phyloP scores from a whole-genome alignment of 192 early-diverging fungal genomes.

The Rhizoclosmatium sp. region DNA sequence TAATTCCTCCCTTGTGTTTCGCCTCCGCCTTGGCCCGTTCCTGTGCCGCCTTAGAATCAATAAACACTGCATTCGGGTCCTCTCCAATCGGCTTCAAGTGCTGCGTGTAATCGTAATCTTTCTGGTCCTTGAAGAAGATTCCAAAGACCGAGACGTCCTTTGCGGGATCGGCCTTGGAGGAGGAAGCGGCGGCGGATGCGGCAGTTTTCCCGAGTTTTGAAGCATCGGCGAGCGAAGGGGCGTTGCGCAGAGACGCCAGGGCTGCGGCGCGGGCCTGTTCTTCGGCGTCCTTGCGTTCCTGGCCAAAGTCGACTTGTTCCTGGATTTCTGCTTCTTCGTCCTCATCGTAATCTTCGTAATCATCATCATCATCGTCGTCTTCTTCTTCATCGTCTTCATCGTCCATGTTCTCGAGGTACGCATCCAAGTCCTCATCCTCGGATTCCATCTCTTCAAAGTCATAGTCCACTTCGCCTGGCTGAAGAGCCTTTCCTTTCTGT shows the following conservation, averaged over 20 bases:
- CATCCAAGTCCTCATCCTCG: conserved; percentile 41
- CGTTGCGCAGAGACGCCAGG: not conserved
- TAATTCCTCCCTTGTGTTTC: conserved; percentile 54
- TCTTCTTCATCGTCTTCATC: conserved; percentile 44
- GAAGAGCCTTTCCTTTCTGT: conserved; percentile 53
- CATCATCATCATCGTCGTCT: conserved; percentile 38
- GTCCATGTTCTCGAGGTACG: conserved; percentile 18
- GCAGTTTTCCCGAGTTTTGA: conserved; percentile 4
- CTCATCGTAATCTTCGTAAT: conserved; percentile 20
- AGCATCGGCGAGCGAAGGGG: conserved; percentile 19
- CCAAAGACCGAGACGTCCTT: conserved; percentile 86
- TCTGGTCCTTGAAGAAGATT: conserved; percentile 87
- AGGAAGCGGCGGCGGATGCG: conserved; percentile 20
- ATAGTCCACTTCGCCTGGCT: conserved; percentile 47
- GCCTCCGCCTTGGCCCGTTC: conserved; percentile 59
- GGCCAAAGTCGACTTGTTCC: conserved; percentile 46
- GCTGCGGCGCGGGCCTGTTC: conserved; percentile 22
- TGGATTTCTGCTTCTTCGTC: conserved; percentile 14
- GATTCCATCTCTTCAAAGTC: conserved; percentile 40
- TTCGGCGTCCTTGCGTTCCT: conserved; percentile 40
- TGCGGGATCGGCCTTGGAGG: conserved; percentile 52
- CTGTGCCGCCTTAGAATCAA: conserved; percentile 41
- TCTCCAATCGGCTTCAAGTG: conserved; percentile 87
- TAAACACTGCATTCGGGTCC: conserved; percentile 76
- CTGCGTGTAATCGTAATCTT: conserved; percentile 91